A percentile compares a stretch with the other conserved stretches of the same genome.
Conservation (phyloP, 2,329 filamentous ascomycete genomes). For the Fusarium caatingaense region DNA sequence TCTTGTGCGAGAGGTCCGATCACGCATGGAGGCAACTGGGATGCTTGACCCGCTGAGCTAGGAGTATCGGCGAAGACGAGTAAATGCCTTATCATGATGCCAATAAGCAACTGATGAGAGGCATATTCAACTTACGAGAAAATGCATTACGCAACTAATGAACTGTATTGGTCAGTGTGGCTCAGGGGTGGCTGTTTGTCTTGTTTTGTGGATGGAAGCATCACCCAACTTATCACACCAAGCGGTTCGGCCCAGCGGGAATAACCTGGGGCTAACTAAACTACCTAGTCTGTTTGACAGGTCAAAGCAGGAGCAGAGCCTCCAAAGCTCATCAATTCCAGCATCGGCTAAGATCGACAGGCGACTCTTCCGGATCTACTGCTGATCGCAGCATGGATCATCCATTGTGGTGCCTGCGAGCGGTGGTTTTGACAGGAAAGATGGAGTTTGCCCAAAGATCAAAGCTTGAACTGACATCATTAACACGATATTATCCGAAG, state of each 20-base stretch:
- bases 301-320: background rate
- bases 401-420: background rate
- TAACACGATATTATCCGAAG: background rate
- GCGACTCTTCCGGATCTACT: conserved; percentile 16
- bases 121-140: conserved; percentile 11
- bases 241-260: background rate
- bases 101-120: background rate
- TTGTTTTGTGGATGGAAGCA: background rate
- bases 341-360: background rate
- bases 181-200: background rate
- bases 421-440: background rate
- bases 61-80: conserved; percentile 29
- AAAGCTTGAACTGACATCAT: conserved; percentile 9
- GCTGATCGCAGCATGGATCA: background rate
- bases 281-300: background rate
- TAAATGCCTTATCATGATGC: conserved; percentile 8
- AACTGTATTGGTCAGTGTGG: conserved; percentile 21
- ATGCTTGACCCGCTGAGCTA: conserved; percentile 46
- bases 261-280: background rate
- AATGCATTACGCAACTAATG: conserved; percentile 25
- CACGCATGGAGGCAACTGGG: conserved; percentile 71
- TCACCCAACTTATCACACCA: background rate
- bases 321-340: background rate
- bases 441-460: conserved; percentile 23
- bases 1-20: conserved; percentile 85